Base-by-base conservation (phyloP, 768 basidiomycete genomes). In the Lentinus brumalis region DNA sequence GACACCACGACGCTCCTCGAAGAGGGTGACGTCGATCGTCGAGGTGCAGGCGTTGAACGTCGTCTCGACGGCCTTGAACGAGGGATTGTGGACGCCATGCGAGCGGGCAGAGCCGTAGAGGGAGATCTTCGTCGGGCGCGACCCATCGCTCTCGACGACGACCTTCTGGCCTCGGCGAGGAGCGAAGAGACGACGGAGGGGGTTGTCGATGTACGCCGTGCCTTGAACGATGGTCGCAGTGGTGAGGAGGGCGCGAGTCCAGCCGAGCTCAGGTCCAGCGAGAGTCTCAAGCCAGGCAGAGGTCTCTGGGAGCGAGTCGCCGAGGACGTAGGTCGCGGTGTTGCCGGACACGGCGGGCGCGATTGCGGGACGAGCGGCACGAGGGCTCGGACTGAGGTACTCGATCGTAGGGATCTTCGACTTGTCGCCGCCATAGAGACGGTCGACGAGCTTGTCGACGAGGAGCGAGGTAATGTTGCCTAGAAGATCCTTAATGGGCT, bases 401-500 rank as follows among this genome's bases (percentile, higher is more conserved):
- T 96, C 96, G 66, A 92, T 71, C 8, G 79, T 80, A 2, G 97
- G 97, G 53, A 98, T 83, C 54, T 83, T 82, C 59, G 79, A 83
- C 67, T 78, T 79, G 71, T 98, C 92, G 16, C 89, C 89, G 53
- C 71, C 81, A 70, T 98, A 98, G 61, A 83, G 86, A 57, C 84
- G 83, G 50, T 91, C 83, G 15, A 97, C 81, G 46, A 98, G 83
- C 69, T 87, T 91, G 68, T 86, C 73, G 56, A 92, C 85, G 57
- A 99, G 91, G 15, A 79, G 76, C 15, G 83, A 76, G 67, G 93
- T 89, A 75, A 98, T 89, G 75, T 89, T 90, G 54, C 93, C 95
- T 52, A 99, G 84, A 56, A 99, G 80, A 32, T 96, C 91, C 67
- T 89, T 91, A 73, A 98, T 89, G 7, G 97, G 95, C 75, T 96